A percentile compares a stretch with the other conserved stretches of the same genome.
Evolutionary conservation across 495 filamentous ascomycete species (phyloP).

Genomic region (Xylaria scruposa): DNA sequence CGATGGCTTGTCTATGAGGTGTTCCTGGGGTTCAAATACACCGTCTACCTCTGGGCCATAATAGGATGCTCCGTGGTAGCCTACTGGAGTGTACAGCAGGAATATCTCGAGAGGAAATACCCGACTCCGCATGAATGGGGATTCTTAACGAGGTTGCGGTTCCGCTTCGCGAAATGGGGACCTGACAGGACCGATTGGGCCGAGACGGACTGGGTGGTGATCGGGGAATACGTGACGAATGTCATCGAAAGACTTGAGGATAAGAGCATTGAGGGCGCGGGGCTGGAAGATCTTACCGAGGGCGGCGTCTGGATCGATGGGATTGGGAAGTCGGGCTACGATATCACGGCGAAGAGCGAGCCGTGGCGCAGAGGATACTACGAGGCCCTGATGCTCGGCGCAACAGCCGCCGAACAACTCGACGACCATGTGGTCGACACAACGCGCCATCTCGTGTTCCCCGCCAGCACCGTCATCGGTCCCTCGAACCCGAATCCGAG

Average conservation of each 20-base stretch:
- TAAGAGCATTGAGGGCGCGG: slow-evolving; percentile 68
- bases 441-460: slow-evolving; percentile 68
- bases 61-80: slow-evolving; percentile 59
- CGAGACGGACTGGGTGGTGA: slow-evolving; percentile 66
- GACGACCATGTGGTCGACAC: slow-evolving; percentile 78
- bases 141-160: slow-evolving; percentile 64
- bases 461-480: slow-evolving; percentile 72
- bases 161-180: slow-evolving; percentile 63
- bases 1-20: slow-evolving; percentile 70
- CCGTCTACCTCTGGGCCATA: slow-evolving; percentile 61
- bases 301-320: slow-evolving; percentile 56
- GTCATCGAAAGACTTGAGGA: slow-evolving; percentile 70
- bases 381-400: slow-evolving; percentile 76
- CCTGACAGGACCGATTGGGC: slow-evolving; percentile 60
- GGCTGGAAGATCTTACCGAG: slow-evolving; percentile 53
- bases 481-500: slow-evolving; percentile 83
- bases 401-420: slow-evolving; percentile 76
- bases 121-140: slow-evolving; percentile 79
- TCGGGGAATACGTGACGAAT: slow-evolving; percentile 59
- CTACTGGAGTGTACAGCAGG: slow-evolving; percentile 66
- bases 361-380: slow-evolving; percentile 85
- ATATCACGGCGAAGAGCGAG: slow-evolving; percentile 76
- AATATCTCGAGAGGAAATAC: slow-evolving; percentile 73
- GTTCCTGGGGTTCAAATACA: slow-evolving; percentile 65
- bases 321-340: slow-evolving; percentile 48